A percentile compares a stretch with the other conserved stretches of the same genome.
Evolutionary conservation across 2,329 filamentous ascomycete genomes (phyloP).

Genomic region (Colletotrichum sp.): DNA sequence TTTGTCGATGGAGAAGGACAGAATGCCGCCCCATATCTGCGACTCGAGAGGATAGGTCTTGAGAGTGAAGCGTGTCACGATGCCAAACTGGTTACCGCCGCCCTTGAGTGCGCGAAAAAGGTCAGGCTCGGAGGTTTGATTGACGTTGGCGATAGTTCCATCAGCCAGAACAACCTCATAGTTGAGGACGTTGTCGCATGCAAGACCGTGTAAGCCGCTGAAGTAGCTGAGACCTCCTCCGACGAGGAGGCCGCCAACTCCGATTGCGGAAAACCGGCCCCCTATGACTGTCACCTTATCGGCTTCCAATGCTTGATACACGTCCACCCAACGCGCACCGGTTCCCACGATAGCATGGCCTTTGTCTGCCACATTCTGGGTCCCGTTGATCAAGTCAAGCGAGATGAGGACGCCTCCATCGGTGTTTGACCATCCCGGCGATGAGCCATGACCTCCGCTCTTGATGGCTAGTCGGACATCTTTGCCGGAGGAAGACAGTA

Average conservation of each 20-base stretch:
- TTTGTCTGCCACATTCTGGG: not conserved
- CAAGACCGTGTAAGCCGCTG: constrained; percentile 54
- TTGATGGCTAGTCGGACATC: constrained; percentile 52
- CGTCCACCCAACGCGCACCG: not conserved
- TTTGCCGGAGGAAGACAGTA: not conserved
- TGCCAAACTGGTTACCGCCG: not conserved
- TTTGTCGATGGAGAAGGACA: not conserved
- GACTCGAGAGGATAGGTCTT: not conserved
- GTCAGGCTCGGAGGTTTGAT: constrained; percentile 15
- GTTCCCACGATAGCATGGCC: not conserved
- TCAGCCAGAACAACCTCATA: constrained; percentile 54
- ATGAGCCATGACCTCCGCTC: constrained; percentile 54
- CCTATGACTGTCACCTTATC: not conserved
- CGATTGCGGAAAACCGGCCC: constrained; percentile 36
- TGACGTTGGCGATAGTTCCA: constrained; percentile 47
- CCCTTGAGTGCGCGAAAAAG: not conserved
- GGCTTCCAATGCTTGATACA: not conserved
- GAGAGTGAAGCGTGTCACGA: not conserved
- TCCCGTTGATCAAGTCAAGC: not conserved
- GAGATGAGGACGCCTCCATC: not conserved
- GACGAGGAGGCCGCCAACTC: constrained; percentile 30
- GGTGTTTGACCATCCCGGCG: not conserved
- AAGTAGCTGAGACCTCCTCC: constrained; percentile 55
- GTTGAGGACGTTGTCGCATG: constrained; percentile 50
- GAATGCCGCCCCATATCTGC: not conserved